Evolutionary conservation across 2,329 filamentous ascomycete species (phyloP).

Genomic region (Neophaeococcomyces mojaviensis): DNA sequence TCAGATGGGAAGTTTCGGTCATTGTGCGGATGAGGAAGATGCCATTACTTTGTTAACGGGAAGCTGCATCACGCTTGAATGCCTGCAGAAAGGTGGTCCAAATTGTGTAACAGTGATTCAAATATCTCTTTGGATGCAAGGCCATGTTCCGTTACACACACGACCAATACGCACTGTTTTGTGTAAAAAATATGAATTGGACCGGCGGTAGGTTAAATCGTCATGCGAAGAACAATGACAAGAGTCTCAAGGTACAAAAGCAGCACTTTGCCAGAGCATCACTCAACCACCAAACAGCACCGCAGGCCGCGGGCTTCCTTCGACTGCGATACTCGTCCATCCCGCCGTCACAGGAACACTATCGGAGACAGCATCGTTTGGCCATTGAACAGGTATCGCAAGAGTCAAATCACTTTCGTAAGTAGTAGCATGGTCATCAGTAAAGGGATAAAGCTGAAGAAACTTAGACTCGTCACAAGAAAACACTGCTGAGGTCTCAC

Average conservation of each 20-base stretch:
- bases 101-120: not conserved
- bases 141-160: no score
- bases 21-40: no score
- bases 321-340: not conserved
- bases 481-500: not conserved
- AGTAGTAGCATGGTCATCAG: not conserved
- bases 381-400: not conserved
- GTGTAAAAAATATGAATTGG: constrained; percentile 34
- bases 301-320: not conserved
- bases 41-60: no score
- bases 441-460: not conserved
- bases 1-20: no score
- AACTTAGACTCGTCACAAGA: not conserved
- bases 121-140: no score
- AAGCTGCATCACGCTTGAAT: no score
- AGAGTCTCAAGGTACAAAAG: constrained; percentile 25
- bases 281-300: not conserved
- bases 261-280: constrained; percentile 29
- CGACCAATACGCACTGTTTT: not conserved
- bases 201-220: constrained; percentile 36
- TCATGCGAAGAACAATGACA: constrained; percentile 29
- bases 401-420: not conserved
- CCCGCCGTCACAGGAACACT: not conserved
- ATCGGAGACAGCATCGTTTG: no score
- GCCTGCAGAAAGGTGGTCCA: not conserved